Conservation (phyloP, 192 early-diverging fungal genomes). For the Mycoemilia scoparia region DNA sequence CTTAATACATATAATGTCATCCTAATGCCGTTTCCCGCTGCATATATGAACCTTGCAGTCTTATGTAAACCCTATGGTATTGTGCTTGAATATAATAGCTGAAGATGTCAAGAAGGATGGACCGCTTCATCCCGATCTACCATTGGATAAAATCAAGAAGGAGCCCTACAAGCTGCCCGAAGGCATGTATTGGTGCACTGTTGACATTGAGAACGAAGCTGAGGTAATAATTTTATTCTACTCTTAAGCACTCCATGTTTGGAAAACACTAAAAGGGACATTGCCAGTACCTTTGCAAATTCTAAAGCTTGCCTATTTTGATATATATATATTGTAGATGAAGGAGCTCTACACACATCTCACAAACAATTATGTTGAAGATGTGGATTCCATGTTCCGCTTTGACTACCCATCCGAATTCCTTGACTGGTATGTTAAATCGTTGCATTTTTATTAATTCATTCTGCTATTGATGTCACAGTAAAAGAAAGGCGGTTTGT, state of each 20-base stretch:
- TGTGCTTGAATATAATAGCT: constrained; percentile 22
- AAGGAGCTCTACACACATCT: constrained; percentile 83
- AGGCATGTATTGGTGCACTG: constrained; percentile 71
- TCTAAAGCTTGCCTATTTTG: no score
- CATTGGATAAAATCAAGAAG: constrained; percentile 54
- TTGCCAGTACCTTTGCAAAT: no score
- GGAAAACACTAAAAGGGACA: neutral
- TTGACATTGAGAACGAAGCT: constrained; percentile 58
- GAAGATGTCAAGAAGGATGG: constrained; percentile 59
- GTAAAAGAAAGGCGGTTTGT: neutral
- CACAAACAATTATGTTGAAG: constrained; percentile 92
- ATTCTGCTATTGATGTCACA: neutral
- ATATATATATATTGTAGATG: constrained; percentile 9
- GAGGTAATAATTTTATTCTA: no score
- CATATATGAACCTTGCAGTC: neutral
- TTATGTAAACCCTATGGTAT: neutral
- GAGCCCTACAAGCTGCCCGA: constrained; percentile 73
- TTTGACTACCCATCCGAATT: constrained; percentile 92
- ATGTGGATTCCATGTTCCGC: constrained; percentile 86
- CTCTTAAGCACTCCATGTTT: constrained; percentile 6
- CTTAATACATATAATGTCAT: constrained; percentile 6
- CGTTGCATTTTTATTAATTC: constrained; percentile 8
- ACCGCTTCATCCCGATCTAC: constrained; percentile 59
- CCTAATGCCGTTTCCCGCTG: neutral
- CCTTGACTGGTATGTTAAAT: constrained; percentile 89